Evolutionary conservation across 148 eudicot species (phyloP).

Genomic region (Camellia lanceoleosa): DNA sequence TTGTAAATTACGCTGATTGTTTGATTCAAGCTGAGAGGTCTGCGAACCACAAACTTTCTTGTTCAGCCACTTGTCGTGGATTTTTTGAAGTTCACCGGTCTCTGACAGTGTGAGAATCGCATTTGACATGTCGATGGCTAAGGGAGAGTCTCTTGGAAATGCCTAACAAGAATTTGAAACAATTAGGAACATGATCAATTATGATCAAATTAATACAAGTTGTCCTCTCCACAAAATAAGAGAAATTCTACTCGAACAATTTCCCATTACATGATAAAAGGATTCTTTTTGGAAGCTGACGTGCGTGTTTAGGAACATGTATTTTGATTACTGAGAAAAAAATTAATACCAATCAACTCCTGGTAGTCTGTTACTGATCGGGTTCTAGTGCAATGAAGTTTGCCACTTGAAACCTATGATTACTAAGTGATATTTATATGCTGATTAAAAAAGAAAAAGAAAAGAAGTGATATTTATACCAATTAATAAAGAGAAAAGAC

Average conservation of each 20-base stretch:
- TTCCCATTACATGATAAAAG: background rate
- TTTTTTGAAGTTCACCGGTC: conserved; percentile 44
- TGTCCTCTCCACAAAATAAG: background rate
- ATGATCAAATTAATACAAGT: background rate
- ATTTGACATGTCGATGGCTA: conserved; percentile 54
- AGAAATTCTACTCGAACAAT: too few species aligned
- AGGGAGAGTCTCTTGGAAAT: conserved; percentile 49
- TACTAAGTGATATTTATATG: too few species aligned
- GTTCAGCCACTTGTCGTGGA: conserved; percentile 34
- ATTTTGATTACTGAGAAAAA: too few species aligned
- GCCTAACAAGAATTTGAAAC: conserved; percentile 25
- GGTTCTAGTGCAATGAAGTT: too few species aligned
- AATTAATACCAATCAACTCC: too few species aligned
- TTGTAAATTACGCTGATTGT: conserved; percentile 32
- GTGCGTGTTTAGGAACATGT: background rate
- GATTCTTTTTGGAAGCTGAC: background rate
- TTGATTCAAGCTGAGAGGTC: conserved; percentile 25
- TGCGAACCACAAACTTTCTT: conserved; percentile 11
- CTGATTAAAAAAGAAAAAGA: too few species aligned
- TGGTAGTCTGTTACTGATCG: too few species aligned
- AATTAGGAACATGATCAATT: conserved; percentile 5
- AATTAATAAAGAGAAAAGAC: background rate
- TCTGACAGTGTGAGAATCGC: conserved; percentile 46
- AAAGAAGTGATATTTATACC: background rate
- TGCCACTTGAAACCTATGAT: too few species aligned